A percentile compares a stretch with the other conserved stretches of the same genome.
phyloP scores from a whole-genome alignment of 208 protist species.

The Crithidia bombi region DNA sequence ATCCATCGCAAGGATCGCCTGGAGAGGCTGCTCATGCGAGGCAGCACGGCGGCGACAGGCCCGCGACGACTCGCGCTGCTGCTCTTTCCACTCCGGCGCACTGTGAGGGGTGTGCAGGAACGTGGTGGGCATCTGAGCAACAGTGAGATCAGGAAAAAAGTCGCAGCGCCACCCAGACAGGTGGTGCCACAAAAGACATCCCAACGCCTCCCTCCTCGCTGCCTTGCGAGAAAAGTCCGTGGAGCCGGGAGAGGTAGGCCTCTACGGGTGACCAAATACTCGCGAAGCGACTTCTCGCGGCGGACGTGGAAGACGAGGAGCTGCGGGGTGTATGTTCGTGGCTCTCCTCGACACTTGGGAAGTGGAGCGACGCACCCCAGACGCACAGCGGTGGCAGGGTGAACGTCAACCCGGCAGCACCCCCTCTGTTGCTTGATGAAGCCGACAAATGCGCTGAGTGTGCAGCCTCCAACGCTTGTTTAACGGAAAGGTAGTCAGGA shows the following conservation, averaged over 20 bases:
- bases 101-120: not conserved
- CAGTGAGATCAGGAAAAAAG: conserved; percentile 57
- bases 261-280: conserved; percentile 31
- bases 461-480: conserved; percentile 1
- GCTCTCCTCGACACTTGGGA: not conserved
- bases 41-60: conserved; percentile 12
- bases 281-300: conserved; percentile 11
- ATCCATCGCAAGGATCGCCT: conserved; percentile 35
- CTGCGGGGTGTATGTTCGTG: not conserved
- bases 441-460: not conserved
- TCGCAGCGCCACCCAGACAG: conserved; percentile 42
- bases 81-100: no score
- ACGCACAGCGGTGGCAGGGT: conserved; percentile 51
- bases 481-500: conserved; percentile 3
- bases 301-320: not conserved
- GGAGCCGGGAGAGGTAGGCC: conserved; percentile 20
- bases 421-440: not conserved
- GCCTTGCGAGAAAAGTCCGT: not conserved
- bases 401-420: conserved; percentile 44
- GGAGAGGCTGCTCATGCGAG: conserved; percentile 33
- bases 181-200: conserved; percentile 3
- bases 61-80: not conserved
- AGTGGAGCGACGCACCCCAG: conserved; percentile 24
- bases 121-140: conserved; percentile 40
- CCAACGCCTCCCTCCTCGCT: no score